Conservation (phyloP, 805 yeast species). For the Starmerella lactis-condensi region DNA sequence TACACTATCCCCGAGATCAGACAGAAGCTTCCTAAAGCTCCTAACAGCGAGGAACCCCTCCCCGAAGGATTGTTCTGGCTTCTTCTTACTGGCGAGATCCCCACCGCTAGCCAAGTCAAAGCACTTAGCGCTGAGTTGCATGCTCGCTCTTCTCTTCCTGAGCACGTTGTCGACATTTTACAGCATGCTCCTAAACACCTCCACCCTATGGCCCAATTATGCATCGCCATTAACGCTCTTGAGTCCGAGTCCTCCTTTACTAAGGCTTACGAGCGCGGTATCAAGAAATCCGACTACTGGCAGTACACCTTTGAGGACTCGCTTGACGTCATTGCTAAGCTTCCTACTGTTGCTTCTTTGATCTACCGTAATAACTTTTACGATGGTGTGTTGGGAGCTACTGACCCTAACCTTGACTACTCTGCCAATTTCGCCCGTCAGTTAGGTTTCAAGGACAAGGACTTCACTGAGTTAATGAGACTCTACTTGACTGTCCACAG, state of each 20-base stretch:
- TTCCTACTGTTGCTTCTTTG: conserved; percentile 64
- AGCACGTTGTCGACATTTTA: conserved; percentile 52
- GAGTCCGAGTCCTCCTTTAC: conserved; percentile 71
- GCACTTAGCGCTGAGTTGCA: conserved; percentile 61
- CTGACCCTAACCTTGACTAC: conserved; percentile 33
- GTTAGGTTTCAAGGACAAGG: conserved; percentile 41
- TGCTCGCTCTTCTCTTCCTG: conserved; percentile 59
- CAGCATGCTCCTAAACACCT: conserved; percentile 57
- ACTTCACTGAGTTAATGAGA: conserved; percentile 61
- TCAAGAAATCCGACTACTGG: conserved; percentile 68
- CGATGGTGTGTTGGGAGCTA: conserved; percentile 43
- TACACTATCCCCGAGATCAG: conserved; percentile 65
- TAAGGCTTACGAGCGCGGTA: conserved; percentile 72
- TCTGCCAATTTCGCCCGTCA: conserved; percentile 46
- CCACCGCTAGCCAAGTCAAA: conserved; percentile 50
- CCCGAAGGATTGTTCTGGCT: conserved; percentile 78
- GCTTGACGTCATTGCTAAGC: conserved; percentile 59
- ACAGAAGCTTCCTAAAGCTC: conserved; percentile 54
- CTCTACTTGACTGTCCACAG: conserved; percentile 66
- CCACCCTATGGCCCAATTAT: conserved; percentile 83
- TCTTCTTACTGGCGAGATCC: conserved; percentile 65
- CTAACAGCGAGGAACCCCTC: conserved; percentile 44
- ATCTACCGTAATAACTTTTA: conserved; percentile 72
- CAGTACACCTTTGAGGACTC: conserved; percentile 66
- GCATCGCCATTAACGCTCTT: conserved; percentile 64